phyloP scores from a whole-genome alignment of 2,329 filamentous ascomycete genomes.

The Exophiala viscosa region DNA sequence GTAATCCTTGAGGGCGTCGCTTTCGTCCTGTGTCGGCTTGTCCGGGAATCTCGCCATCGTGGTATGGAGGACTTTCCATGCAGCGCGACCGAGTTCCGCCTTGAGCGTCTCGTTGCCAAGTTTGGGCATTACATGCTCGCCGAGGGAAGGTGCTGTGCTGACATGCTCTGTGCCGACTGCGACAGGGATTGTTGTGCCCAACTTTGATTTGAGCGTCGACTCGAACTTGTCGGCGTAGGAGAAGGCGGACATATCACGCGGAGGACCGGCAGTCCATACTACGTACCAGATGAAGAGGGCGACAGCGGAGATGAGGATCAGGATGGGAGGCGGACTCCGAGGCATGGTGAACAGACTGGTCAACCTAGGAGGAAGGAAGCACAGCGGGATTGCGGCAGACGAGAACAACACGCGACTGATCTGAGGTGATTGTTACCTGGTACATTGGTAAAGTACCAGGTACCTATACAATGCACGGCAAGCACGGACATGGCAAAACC shows the following conservation, averaged over 20 bases:
- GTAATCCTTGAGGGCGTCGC: conserved; percentile 56
- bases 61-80: conserved; percentile 65
- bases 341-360: conserved; percentile 25
- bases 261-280: conserved; percentile 26
- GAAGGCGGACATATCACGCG: conserved; percentile 15
- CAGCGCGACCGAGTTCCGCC: conserved; percentile 61
- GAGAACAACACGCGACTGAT: too few relatives aligned
- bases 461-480: too few relatives aligned
- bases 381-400: too few relatives aligned
- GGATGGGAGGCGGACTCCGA: conserved; percentile 26
- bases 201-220: conserved; percentile 16
- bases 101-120: conserved; percentile 49
- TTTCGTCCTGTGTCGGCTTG: conserved; percentile 58
- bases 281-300: conserved; percentile 30
- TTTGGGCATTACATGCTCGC: conserved; percentile 45
- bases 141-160: conserved; percentile 32
- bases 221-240: conserved; percentile 15
- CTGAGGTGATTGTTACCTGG: too few relatives aligned
- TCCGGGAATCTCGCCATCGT: conserved; percentile 65
- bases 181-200: conserved; percentile 2
- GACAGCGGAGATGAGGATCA: conserved; percentile 29
- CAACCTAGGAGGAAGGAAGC: too few relatives aligned
- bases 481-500: too few relatives aligned
- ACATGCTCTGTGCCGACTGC: conserved; percentile 29
- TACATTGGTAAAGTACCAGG: too few relatives aligned